These are phyloP conservation scores for Lecanoromycetidae sp. DNA, from an alignment of 2,329 filamentous ascomycete genomes.

Conservation along the genomic window DNA sequence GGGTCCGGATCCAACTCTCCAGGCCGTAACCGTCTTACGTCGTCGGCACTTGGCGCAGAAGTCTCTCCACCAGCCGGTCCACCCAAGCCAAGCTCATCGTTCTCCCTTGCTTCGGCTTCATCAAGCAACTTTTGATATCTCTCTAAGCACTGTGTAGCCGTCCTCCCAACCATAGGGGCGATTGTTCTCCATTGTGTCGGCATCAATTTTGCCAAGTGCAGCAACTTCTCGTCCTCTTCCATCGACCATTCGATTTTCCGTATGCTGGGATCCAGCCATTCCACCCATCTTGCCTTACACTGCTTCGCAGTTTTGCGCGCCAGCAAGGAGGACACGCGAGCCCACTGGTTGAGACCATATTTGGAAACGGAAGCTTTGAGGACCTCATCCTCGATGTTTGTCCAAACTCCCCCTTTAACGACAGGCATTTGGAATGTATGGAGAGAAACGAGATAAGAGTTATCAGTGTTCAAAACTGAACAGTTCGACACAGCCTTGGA, in stretches of 20 bases:
- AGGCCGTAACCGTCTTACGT: slow-evolving; percentile 72
- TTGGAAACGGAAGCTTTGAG: slow-evolving; percentile 92
- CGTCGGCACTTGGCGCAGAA: slow-evolving; percentile 77
- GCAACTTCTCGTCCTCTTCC: slow-evolving; percentile 93
- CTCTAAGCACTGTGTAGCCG: slow-evolving; percentile 92
- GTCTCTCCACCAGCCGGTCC: slow-evolving; percentile 81
- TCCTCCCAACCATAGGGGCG: slow-evolving; percentile 88
- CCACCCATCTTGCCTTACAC: slow-evolving; percentile 96
- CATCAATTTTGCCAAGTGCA: slow-evolving; percentile 96
- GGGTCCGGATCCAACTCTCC: slow-evolving; percentile 96
- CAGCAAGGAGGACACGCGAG: slow-evolving; percentile 90
- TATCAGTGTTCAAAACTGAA: background rate
- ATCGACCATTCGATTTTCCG: slow-evolving; percentile 98
- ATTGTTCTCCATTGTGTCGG: slow-evolving; percentile 99
- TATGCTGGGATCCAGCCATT: slow-evolving; percentile 97
- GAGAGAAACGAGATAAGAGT: background rate
- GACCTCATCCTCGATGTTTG: slow-evolving; percentile 78
- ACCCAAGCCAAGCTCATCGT: slow-evolving; percentile 64
- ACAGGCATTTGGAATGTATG: slow-evolving; percentile 42
- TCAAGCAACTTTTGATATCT: slow-evolving; percentile 94
- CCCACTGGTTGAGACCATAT: slow-evolving; percentile 95
- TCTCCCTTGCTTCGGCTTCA: slow-evolving; percentile 83
- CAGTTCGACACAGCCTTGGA: too few species aligned
- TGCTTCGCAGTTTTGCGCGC: slow-evolving; percentile 97
- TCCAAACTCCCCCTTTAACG: slow-evolving; percentile 57